Conservation (phyloP, 306 rosid genomes). For the Medicago arabica region DNA sequence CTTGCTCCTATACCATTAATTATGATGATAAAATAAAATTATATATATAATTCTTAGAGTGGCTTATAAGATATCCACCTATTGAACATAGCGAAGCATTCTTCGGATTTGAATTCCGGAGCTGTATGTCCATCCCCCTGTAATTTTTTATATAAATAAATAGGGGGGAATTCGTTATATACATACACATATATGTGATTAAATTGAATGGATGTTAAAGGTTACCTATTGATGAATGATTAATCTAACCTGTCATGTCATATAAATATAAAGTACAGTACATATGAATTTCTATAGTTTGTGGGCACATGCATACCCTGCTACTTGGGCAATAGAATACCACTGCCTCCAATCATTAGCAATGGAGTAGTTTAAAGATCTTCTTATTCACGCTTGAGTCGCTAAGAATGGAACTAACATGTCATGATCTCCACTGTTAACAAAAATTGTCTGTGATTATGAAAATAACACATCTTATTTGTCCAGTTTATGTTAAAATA, state of each 20-base stretch:
- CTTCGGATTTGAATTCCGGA: slow-evolving; percentile 54
- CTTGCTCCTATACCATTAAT: too few species aligned
- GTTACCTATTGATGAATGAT: slow-evolving; percentile 33
- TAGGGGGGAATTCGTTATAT: slow-evolving; percentile 5
- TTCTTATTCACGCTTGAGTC: slow-evolving; percentile 67
- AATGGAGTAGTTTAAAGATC: slow-evolving; percentile 56
- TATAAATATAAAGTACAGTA: too few species aligned
- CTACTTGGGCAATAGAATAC: slow-evolving; percentile 50
- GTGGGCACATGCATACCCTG: slow-evolving; percentile 47
- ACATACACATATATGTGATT: not conserved
- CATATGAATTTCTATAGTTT: not conserved
- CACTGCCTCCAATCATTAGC: slow-evolving; percentile 67
- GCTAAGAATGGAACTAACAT: slow-evolving; percentile 38
- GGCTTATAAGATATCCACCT: slow-evolving; percentile 51
- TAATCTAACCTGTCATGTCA: not conserved
- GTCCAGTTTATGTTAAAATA: too few species aligned
- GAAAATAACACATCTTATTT: not conserved
- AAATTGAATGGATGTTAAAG: not conserved
- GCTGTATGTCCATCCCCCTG: slow-evolving; percentile 76
- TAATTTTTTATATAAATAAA: not conserved
- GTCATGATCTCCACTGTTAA: slow-evolving; percentile 66
- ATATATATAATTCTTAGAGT: not conserved
- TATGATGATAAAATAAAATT: too few species aligned
- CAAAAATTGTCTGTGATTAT: not conserved
- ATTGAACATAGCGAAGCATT: slow-evolving; percentile 52